Evolutionary conservation across 345 rosid species (phyloP).

Genomic region (Durio zibethinus): DNA sequence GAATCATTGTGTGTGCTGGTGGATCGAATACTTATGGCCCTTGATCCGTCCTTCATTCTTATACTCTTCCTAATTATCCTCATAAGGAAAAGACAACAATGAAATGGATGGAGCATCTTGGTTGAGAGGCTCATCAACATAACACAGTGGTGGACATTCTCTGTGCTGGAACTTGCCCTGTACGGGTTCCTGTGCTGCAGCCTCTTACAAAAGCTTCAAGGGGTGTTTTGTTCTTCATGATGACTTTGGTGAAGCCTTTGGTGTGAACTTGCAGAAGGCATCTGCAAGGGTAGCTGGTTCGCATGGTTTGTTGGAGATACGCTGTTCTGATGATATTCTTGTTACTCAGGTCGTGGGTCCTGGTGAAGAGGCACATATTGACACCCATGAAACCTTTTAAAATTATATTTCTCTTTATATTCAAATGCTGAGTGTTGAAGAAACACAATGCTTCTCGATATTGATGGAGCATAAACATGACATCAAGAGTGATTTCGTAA

Average conservation of each 20-base stretch:
- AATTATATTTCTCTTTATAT: constrained; percentile 58
- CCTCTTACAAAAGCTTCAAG: constrained; percentile 95
- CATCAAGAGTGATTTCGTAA: constrained; percentile 60
- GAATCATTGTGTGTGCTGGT: constrained; percentile 89
- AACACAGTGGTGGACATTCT: constrained; percentile 85
- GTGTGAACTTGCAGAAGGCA: constrained; percentile 94
- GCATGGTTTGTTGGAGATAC: constrained; percentile 73
- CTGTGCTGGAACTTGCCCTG: constrained; percentile 98
- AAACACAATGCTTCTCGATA: constrained; percentile 85
- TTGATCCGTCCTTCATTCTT: constrained; percentile 85
- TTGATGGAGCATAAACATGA: constrained; percentile 86
- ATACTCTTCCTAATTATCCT: constrained; percentile 80
- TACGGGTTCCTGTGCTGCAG: constrained; percentile 83
- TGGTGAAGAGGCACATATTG: constrained; percentile 88
- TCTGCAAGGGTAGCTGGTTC: constrained; percentile 43
- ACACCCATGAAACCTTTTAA: constrained; percentile 67
- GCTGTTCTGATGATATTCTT: constrained; percentile 90
- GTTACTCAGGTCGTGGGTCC: constrained; percentile 95
- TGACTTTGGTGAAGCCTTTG: constrained; percentile 98
- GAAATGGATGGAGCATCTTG: constrained; percentile 85
- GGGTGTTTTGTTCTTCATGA: constrained; percentile 94
- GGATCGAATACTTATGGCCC: constrained; percentile 95
- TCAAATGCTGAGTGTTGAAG: constrained; percentile 89
- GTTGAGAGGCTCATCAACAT: constrained; percentile 68
- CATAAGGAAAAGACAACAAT: constrained; percentile 80